These are phyloP conservation scores for Alloteropsis angusta DNA, from an alignment of 202 grass and related monocot genomes.

Conservation along the genomic window DNA sequence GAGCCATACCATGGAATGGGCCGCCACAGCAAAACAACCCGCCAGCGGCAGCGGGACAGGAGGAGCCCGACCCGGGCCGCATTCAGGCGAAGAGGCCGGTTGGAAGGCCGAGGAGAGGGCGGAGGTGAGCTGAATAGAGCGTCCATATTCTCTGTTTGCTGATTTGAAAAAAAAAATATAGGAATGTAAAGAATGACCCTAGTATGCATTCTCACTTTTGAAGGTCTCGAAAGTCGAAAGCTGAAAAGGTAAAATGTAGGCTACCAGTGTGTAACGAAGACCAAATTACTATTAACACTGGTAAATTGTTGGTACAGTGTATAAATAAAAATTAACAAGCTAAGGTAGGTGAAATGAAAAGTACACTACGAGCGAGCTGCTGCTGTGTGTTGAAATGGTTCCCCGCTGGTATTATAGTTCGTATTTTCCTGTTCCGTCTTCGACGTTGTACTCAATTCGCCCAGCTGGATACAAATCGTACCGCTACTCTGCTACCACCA, in stretches of 20 bases:
- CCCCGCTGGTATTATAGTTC: background rate
- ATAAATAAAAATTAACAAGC: background rate
- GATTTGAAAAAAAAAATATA: background rate
- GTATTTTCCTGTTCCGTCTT: background rate
- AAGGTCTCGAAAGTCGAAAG: background rate
- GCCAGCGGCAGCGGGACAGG: background rate
- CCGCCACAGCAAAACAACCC: background rate
- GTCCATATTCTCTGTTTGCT: background rate
- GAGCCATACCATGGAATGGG: background rate
- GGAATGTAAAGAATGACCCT: background rate
- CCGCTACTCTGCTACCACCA: background rate
- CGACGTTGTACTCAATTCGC: background rate
- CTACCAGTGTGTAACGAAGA: background rate
- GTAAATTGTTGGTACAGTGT: background rate
- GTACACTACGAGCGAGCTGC: background rate
- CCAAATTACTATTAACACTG: background rate
- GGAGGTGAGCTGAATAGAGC: background rate
- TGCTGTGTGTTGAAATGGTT: background rate
- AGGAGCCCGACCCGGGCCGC: background rate
- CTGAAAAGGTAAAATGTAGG: background rate
- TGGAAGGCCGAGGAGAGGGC: conserved; percentile 13
- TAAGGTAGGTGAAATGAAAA: background rate
- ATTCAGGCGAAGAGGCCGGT: background rate
- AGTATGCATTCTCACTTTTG: background rate
- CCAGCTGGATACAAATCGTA: background rate